Percentiles rank a stretch among this genome's conserved stretches.
These are phyloP conservation scores for Sphenostylis stenocarpa DNA, from an alignment of 306 rosid species.

Conservation along the genomic window DNA sequence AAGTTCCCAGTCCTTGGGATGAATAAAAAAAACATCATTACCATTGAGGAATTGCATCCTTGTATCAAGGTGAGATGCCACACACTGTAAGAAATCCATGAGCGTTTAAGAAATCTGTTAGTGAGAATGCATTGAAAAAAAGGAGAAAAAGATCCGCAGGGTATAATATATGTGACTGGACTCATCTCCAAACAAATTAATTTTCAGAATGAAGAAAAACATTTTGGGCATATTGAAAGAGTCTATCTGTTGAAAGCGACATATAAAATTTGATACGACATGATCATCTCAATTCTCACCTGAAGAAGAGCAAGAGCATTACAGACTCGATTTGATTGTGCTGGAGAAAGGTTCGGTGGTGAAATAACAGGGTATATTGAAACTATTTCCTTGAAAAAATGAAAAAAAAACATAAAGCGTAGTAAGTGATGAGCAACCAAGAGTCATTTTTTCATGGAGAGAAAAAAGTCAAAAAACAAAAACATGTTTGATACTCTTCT, in stretches of 20 bases:
- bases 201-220: slow-evolving; percentile 1
- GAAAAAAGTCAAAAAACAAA: background rate
- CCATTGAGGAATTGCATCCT: slow-evolving; percentile 78
- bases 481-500: background rate
- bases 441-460: background rate
- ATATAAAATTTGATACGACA: background rate
- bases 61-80: slow-evolving; percentile 87
- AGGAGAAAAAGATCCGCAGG: background rate
- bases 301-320: slow-evolving; percentile 91
- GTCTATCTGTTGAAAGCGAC: background rate
- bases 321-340: slow-evolving; percentile 87
- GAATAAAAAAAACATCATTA: slow-evolving; percentile 45
- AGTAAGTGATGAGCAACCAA: background rate
- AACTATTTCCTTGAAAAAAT: slow-evolving; percentile 66
- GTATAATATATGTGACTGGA: background rate
- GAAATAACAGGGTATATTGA: slow-evolving; percentile 77
- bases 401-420: background rate
- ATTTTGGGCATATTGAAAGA: background rate
- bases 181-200: background rate
- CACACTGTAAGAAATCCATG: slow-evolving; percentile 55
- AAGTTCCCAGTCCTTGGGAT: background rate
- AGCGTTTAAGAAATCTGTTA: slow-evolving; percentile 13
- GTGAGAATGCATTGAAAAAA: background rate
- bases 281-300: slow-evolving; percentile 44
- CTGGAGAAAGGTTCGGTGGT: slow-evolving; percentile 65